phyloP scores from a whole-genome alignment of 768 basidiomycete species.

The Tubosaeta sp. region DNA sequence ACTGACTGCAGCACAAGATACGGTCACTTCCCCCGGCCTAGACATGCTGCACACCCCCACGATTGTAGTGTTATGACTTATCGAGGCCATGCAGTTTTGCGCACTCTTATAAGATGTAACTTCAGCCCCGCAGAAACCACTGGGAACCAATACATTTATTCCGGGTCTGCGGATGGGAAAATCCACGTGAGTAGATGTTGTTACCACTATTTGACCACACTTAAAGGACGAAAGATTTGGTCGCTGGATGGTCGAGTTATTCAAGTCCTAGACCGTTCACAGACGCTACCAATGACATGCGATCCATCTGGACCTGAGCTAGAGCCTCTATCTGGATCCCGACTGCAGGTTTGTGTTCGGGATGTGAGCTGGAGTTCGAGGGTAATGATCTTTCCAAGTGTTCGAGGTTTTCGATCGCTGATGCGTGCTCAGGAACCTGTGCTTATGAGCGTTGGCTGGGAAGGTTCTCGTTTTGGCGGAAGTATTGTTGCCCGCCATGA shows the following conservation, averaged over 20 bases:
- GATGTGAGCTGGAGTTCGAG: slow-evolving; percentile 95
- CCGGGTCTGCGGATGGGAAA: slow-evolving; percentile 81
- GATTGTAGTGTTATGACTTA: slow-evolving; percentile 97
- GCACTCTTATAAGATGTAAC: slow-evolving; percentile 93
- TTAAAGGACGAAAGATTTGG: slow-evolving; percentile 65
- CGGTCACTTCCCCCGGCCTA: slow-evolving; percentile 62
- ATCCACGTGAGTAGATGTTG: slow-evolving; percentile 60
- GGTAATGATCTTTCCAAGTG: slow-evolving; percentile 35
- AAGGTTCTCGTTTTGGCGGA: slow-evolving; percentile 47
- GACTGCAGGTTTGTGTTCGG: slow-evolving; percentile 60
- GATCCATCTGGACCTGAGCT: slow-evolving; percentile 68
- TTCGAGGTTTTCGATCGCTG: not conserved
- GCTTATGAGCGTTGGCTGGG: slow-evolving; percentile 92
- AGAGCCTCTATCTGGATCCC: slow-evolving; percentile 24
- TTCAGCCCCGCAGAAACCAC: slow-evolving; percentile 94
- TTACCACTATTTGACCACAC: slow-evolving; percentile 1
- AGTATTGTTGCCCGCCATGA: slow-evolving; percentile 90
- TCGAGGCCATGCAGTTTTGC: slow-evolving; percentile 83
- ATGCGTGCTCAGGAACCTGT: slow-evolving; percentile 63
- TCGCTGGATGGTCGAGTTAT: slow-evolving; percentile 86
- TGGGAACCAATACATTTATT: slow-evolving; percentile 90
- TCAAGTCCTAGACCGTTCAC: slow-evolving; percentile 77
- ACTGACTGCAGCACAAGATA: slow-evolving; percentile 39
- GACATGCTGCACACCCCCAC: slow-evolving; percentile 63
- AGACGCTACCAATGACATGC: slow-evolving; percentile 62